Percentiles rank a stretch among this genome's conserved stretches.
These are phyloP conservation scores for Globisporangium heterothallicum DNA, from an alignment of 352 stramenopile genomes.

Conservation along the genomic window DNA sequence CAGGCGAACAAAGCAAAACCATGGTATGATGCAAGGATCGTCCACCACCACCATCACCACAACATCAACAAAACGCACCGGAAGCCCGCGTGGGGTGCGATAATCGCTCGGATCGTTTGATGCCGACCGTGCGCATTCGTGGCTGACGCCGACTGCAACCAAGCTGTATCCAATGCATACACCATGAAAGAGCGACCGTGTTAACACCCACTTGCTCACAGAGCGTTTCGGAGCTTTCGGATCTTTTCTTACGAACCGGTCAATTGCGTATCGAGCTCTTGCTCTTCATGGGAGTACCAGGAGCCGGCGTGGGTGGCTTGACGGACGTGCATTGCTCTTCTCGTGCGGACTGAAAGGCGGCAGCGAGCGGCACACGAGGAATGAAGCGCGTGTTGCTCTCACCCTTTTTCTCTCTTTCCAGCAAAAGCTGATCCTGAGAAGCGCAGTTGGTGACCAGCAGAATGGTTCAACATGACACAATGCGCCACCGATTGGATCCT, in stretches of 20 bases:
- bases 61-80: conserved; percentile 25
- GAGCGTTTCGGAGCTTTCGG: too few species aligned
- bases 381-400: background rate
- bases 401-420: background rate
- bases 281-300: conserved; percentile 75
- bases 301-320: conserved; percentile 74
- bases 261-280: conserved; percentile 57
- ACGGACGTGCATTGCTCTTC: conserved; percentile 33
- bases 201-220: too few species aligned
- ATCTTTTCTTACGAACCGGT: conserved; percentile 37
- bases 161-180: conserved; percentile 31
- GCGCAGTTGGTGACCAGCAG: conserved; percentile 2
- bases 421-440: background rate
- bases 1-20: too few species aligned
- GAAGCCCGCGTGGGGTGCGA: conserved; percentile 85
- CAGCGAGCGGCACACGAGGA: too few species aligned
- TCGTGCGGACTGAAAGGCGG: too few species aligned
- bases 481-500: background rate
- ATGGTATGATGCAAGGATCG: background rate
- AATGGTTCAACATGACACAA: background rate
- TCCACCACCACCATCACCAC: conserved; percentile 6
- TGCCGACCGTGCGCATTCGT: conserved; percentile 30
- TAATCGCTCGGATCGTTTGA: conserved; percentile 64
- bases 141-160: conserved; percentile 38
- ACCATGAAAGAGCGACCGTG: too few species aligned